phyloP scores from a whole-genome alignment of 1,139 yeast species.

The Ashbya aceris region DNA sequence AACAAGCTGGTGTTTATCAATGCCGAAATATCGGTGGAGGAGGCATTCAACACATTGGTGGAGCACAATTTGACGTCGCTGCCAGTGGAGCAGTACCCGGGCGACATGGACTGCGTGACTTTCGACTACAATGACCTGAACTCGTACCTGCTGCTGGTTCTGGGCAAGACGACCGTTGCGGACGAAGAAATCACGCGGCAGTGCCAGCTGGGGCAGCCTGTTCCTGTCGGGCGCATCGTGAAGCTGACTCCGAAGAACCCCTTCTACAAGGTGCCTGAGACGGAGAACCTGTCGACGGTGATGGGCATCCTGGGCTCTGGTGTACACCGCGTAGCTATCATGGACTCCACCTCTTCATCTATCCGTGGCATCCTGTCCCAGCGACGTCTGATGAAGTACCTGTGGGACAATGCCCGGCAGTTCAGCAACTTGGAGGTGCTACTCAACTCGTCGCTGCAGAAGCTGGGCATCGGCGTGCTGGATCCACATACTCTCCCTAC shows the following conservation, averaged over 20 bases:
- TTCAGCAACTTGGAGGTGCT: conserved; percentile 73
- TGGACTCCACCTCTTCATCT: conserved; percentile 38
- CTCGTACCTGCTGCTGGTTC: conserved; percentile 65
- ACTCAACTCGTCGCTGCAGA: conserved; percentile 45
- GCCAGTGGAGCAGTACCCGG: conserved; percentile 54
- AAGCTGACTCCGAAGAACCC: conserved; percentile 79
- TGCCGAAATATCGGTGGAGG: conserved; percentile 60
- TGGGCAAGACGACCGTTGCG: conserved; percentile 51
- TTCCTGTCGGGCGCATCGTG: conserved; percentile 28
- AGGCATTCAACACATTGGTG: conserved; percentile 72
- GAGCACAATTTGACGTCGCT: conserved; percentile 70
- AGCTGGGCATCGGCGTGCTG: conserved; percentile 26
- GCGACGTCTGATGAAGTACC: conserved; percentile 67
- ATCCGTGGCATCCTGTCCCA: conserved; percentile 81
- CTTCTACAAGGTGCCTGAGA: conserved; percentile 62
- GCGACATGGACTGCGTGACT: conserved; percentile 60
- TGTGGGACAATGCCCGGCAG: conserved; percentile 87
- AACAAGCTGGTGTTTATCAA: conserved; percentile 68
- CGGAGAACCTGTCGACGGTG: conserved; percentile 60
- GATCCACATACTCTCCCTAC: conserved; percentile 24
- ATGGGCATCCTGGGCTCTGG: conserved; percentile 85
- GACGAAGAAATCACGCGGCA: conserved; percentile 26
- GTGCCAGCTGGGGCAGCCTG: conserved; percentile 27
- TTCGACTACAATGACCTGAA: conserved; percentile 90
- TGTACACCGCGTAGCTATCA: conserved; percentile 84